These are phyloP conservation scores for Tricholoma bakamatsutake DNA, from an alignment of 768 basidiomycete genomes.

Conservation along the genomic window DNA sequence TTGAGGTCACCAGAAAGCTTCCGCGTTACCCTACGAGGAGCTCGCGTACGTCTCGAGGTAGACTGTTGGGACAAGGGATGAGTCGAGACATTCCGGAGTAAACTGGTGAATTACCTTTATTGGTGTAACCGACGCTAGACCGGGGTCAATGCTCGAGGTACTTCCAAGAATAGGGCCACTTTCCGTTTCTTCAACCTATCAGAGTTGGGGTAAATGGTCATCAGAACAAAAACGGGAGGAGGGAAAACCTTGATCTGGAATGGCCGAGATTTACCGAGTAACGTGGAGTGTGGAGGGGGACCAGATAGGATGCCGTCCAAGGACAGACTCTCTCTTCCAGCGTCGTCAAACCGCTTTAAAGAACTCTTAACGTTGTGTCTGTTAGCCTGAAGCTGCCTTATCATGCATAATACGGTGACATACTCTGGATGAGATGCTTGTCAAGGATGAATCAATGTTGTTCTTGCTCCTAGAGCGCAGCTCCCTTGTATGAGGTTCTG, in stretches of 20 bases:
- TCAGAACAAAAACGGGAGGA: not conserved
- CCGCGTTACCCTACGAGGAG: constrained; percentile 21
- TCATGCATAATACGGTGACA: constrained; percentile 1
- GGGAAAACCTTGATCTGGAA: constrained; percentile 30
- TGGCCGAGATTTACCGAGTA: constrained; percentile 17
- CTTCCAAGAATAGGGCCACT: constrained; percentile 7
- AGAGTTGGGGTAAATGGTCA: not conserved
- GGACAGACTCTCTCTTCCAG: constrained; percentile 16
- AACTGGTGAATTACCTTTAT: constrained; percentile 9
- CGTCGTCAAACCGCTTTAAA: constrained; percentile 21
- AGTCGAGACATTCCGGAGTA: not conserved
- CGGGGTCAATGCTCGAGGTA: constrained; percentile 5
- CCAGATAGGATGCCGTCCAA: constrained; percentile 14
- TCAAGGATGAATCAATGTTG: constrained; percentile 29
- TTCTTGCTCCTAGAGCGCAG: constrained; percentile 41
- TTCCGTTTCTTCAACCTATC: constrained; percentile 34
- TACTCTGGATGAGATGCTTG: constrained; percentile 37
- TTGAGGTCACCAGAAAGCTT: constrained; percentile 20
- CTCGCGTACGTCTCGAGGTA: constrained; percentile 11
- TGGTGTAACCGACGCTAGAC: constrained; percentile 8
- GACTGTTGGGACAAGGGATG: not conserved
- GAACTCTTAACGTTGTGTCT: constrained; percentile 15
- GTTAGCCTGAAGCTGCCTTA: constrained; percentile 1
- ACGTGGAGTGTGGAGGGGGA: constrained; percentile 13
- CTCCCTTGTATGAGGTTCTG: constrained; percentile 35